Percentiles rank a stretch among this genome's conserved stretches.
These are phyloP conservation scores for Sordariomycetes sp. DNA, from an alignment of 2,329 filamentous ascomycete genomes.

Conservation along the genomic window DNA sequence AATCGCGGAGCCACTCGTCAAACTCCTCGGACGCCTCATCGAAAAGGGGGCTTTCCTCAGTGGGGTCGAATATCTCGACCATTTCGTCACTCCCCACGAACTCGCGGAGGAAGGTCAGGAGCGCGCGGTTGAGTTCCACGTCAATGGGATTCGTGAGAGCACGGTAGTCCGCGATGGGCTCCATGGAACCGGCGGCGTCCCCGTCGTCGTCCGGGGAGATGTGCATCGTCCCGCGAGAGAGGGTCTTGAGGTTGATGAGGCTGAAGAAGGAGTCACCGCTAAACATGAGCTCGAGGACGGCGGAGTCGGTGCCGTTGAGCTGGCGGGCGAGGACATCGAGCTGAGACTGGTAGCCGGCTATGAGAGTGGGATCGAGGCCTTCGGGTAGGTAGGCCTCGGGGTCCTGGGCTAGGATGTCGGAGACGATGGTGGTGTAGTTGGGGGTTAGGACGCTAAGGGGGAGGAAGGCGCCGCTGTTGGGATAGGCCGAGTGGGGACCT, in stretches of 20 bases:
- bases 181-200: constrained; percentile 24
- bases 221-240: constrained; percentile 43
- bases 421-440: constrained; percentile 9
- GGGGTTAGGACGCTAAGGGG: constrained; percentile 11
- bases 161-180: constrained; percentile 34
- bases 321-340: constrained; percentile 8
- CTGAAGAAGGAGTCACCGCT: constrained; percentile 7
- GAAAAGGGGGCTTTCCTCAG: constrained; percentile 18
- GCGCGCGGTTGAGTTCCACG: constrained; percentile 29
- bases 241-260: constrained; percentile 21
- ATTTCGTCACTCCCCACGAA: constrained; percentile 19
- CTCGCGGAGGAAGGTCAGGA: constrained; percentile 24
- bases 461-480: constrained; percentile 11
- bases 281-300: constrained; percentile 13
- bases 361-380: constrained; percentile 7
- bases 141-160: constrained; percentile 37
- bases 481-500: constrained; percentile 10
- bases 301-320: constrained; percentile 10
- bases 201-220: constrained; percentile 27
- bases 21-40: constrained; percentile 13
- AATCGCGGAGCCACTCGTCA: constrained; percentile 7
- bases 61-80: constrained; percentile 18
- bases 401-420: constrained; percentile 12
- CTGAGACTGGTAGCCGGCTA: constrained; percentile 11
- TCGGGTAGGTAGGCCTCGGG: constrained; percentile 12